Percentiles rank a stretch among this genome's conserved stretches.
Conservation (phyloP, 345 rosid species). For the Adansonia digitata region DNA sequence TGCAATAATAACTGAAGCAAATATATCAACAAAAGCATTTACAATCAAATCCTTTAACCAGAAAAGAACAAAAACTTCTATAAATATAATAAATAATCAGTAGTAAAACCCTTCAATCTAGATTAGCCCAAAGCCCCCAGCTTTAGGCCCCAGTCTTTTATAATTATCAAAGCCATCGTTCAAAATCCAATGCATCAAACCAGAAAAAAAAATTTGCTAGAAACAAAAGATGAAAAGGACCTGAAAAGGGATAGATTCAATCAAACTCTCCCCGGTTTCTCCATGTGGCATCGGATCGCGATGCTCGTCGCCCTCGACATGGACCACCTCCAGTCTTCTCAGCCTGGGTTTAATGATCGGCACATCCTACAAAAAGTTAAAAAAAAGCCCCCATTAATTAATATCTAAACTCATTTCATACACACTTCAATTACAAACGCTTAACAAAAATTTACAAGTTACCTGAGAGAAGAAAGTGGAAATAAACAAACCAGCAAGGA, state of each 20-base stretch:
- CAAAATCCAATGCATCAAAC: neutral
- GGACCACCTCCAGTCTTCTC: constrained; percentile 29
- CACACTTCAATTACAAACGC: neutral
- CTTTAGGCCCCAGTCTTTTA: neutral
- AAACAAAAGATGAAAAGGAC: constrained; percentile 25
- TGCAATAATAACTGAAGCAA: neutral
- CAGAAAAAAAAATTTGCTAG: neutral
- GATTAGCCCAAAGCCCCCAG: neutral
- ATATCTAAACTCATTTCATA: neutral
- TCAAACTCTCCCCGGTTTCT: constrained; percentile 50
- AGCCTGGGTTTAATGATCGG: constrained; percentile 46
- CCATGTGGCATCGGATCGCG: constrained; percentile 48
- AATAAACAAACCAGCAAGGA: constrained; percentile 59
- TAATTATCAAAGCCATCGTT: neutral
- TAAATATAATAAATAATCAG: neutral
- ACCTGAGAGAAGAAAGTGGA: constrained; percentile 53
- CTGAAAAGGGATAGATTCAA: constrained; percentile 72
- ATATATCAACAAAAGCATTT: neutral
- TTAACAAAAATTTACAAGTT: neutral
- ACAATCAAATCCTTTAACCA: neutral
- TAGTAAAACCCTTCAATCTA: neutral
- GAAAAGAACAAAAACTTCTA: neutral
- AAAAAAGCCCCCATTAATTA: neutral
- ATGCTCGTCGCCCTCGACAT: constrained; percentile 14
- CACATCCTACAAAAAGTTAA: constrained; percentile 51